Evolutionary conservation across 1,284 basidiomycete genomes (phyloP), one percentile per base, ranked within the genome.

Genomic region (Ceratobasidium sp.): DNA sequence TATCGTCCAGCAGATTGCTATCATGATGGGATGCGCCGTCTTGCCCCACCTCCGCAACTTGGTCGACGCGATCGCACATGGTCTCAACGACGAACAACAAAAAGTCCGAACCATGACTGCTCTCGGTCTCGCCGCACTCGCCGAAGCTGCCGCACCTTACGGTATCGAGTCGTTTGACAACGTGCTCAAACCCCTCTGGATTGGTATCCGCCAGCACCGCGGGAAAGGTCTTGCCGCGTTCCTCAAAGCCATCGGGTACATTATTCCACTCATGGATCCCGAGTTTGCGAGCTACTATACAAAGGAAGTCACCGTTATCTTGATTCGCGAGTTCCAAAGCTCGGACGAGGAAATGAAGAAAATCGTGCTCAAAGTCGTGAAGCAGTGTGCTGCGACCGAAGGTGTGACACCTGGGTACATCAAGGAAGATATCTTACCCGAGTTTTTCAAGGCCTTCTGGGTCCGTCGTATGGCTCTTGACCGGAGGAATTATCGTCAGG

Each of bases 311-410:
- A 97, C 96, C 73, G 95, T 98, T 78, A 98, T 98, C 84, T 92
- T 99, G 79, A 99, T 99, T 80, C 95, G 98, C 84, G 98, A 99
- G 87, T 99, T 99, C 88, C 97, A 98, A 85, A 98, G 96, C 6
- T 98, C 97, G 10, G 98, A 99, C 84, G 98, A 99, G 85, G 98
- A 99, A 88, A 99, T 99, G 98, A 98, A 99, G 89, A 98, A 99
- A 89, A 99, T 99, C 81, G 97, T 99, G 3, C 87, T 99, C 70
- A 99, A 99, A 85, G 98, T 99, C 75, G 97, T 99, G 83, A 98
- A 99, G 86, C 97, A 99, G 85, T 99, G 98, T 83, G 96, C 98
- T 52, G 95, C 95, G 7, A 99, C 98, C 0, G 98, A 99, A 83
- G 97, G 96, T 87, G 97, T 98, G 54, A 96, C 95, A 0, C 91